These are phyloP conservation scores for Litsea cubeba DNA, from an alignment of 164 flowering plant genomes.

Conservation along the genomic window DNA sequence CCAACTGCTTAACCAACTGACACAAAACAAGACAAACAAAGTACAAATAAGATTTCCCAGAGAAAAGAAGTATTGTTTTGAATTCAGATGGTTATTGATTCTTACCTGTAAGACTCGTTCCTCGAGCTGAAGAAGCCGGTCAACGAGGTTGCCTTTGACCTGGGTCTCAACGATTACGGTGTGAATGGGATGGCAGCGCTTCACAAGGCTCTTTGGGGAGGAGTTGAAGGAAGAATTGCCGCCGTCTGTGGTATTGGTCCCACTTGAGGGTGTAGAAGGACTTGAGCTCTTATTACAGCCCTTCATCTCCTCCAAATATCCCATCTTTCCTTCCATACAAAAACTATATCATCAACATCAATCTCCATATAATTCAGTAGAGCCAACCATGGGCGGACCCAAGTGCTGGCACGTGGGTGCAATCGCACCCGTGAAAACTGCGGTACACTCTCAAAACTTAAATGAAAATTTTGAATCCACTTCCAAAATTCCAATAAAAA, in stretches of 20 bases:
- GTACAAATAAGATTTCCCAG: too few relatives aligned
- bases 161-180: slow-evolving; percentile 50
- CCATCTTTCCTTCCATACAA: slow-evolving; percentile 30
- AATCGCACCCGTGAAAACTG: too few relatives aligned
- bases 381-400: too few relatives aligned
- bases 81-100: too few relatives aligned
- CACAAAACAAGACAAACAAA: not conserved
- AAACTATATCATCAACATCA: too few relatives aligned
- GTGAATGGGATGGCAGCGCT: slow-evolving; percentile 65
- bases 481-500: too few relatives aligned
- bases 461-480: too few relatives aligned
- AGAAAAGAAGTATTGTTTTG: too few relatives aligned
- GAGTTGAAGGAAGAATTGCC: slow-evolving; percentile 19
- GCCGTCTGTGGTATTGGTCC: slow-evolving; percentile 29
- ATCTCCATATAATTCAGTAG: too few relatives aligned
- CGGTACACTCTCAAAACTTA: too few relatives aligned
- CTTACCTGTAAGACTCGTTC: slow-evolving; percentile 53
- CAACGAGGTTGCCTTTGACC: slow-evolving; percentile 59
- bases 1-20: slow-evolving; percentile 48
- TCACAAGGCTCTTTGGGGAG: slow-evolving; percentile 52
- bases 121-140: slow-evolving; percentile 51
- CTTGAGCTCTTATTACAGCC: slow-evolving; percentile 40
- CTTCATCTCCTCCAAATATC: slow-evolving; percentile 62
- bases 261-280: slow-evolving; percentile 50
- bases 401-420: too few relatives aligned